These are phyloP conservation scores for Nigrospora sphaerica DNA, from an alignment of 2,329 filamentous ascomycete genomes.

Conservation along the genomic window DNA sequence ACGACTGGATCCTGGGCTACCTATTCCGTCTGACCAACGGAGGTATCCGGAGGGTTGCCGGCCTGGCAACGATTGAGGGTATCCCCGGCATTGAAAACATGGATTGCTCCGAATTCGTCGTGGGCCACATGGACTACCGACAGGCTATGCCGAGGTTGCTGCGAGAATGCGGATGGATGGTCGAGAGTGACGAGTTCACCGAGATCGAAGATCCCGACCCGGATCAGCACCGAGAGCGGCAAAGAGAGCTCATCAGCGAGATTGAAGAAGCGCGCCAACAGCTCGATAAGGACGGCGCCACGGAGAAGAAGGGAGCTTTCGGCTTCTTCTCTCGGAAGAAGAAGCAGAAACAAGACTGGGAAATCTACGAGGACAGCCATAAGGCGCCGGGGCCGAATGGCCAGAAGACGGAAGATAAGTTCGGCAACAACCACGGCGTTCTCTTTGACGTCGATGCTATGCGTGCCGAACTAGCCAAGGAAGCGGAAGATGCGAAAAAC, in stretches of 20 bases:
- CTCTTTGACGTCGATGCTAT: constrained; percentile 97
- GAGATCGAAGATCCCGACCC: constrained; percentile 98
- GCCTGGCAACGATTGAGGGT: constrained; percentile 67
- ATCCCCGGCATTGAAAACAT: constrained; percentile 84
- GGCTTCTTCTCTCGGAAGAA: constrained; percentile 80
- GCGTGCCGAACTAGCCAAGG: constrained; percentile 70
- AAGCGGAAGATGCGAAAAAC: constrained; percentile 44
- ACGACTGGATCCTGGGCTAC: constrained; percentile 96
- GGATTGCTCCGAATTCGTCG: constrained; percentile 77
- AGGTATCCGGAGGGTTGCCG: constrained; percentile 82
- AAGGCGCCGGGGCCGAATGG: constrained; percentile 26
- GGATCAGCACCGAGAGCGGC: constrained; percentile 79
- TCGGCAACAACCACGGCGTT: constrained; percentile 53
- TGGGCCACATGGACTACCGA: constrained; percentile 95
- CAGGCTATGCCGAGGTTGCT: constrained; percentile 83
- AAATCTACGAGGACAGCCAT: constrained; percentile 74
- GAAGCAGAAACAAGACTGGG: constrained; percentile 84
- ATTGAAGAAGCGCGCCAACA: constrained; percentile 90
- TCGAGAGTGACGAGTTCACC: constrained; percentile 87
- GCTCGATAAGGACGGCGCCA: constrained; percentile 66
- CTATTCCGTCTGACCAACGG: constrained; percentile 91
- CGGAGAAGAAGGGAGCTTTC: constrained; percentile 38
- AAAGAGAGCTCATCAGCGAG: constrained; percentile 90
- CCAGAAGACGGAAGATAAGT: constrained; percentile 34
- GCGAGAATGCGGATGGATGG: constrained; percentile 81